These are phyloP conservation scores for Blakeslea trispora DNA, from an alignment of 371 early-diverging fungal genomes.

Conservation along the genomic window DNA sequence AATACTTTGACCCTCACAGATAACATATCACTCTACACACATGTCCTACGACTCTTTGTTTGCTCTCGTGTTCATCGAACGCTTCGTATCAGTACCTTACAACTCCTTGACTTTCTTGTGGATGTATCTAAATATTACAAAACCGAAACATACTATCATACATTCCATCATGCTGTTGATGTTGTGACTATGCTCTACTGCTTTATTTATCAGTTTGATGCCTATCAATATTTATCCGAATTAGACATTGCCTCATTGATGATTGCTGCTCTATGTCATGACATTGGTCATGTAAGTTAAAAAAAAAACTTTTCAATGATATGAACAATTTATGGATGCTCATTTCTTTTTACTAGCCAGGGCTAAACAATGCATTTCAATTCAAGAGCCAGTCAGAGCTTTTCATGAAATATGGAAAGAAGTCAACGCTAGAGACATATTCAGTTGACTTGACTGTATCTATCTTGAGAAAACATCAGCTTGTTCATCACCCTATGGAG, in stretches of 20 bases:
- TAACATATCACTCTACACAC: conserved; percentile 47
- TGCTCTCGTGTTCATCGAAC: conserved; percentile 53
- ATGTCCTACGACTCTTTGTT: conserved; percentile 61
- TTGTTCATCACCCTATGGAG: conserved; percentile 14
- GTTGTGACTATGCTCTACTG: conserved; percentile 81
- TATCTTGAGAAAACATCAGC: conserved; percentile 63
- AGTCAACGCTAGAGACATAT: conserved; percentile 79
- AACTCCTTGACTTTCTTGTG: conserved; percentile 76
- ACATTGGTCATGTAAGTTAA: conserved; percentile 88
- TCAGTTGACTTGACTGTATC: conserved; percentile 67
- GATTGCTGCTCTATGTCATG: conserved; percentile 88
- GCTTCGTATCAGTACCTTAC: conserved; percentile 34
- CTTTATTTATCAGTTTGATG: conserved; percentile 65
- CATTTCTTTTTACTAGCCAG: conserved; percentile 60
- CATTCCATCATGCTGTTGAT: conserved; percentile 89
- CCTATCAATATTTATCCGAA: conserved; percentile 59
- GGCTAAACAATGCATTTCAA: conserved; percentile 81
- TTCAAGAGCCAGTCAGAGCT: conserved; percentile 73
- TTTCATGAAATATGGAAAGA: conserved; percentile 59
- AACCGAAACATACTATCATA: conserved; percentile 78
- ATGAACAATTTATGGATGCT: neutral
- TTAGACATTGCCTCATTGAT: conserved; percentile 75
- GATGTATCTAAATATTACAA: conserved; percentile 76
- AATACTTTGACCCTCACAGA: too few species aligned
- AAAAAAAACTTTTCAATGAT: conserved; percentile 54